Conservation (phyloP, 352 stramenopile species). For the Globisporangium lucens region DNA sequence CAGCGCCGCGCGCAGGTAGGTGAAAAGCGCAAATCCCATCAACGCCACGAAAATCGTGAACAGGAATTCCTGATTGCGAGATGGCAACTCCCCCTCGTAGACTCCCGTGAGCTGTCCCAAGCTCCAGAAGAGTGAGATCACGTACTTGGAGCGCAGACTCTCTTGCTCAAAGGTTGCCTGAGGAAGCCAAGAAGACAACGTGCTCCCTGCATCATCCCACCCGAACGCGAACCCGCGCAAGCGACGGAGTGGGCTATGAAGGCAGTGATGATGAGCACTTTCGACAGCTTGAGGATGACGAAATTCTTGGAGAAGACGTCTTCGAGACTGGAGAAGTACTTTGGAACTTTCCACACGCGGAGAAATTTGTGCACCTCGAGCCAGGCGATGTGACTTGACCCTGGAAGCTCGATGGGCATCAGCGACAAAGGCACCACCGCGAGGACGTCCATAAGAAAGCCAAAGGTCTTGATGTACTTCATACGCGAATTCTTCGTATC, state of each 20-base stretch:
- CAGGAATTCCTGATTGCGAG: slow-evolving; percentile 35
- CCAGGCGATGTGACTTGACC: slow-evolving; percentile 21
- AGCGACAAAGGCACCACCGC: slow-evolving; percentile 40
- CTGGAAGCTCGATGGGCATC: slow-evolving; percentile 13
- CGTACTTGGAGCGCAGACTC: slow-evolving; percentile 26
- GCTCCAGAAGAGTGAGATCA: slow-evolving; percentile 52
- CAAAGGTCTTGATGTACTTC: slow-evolving; percentile 50
- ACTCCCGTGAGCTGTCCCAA: slow-evolving; percentile 50
- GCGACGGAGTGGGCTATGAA: slow-evolving; percentile 46
- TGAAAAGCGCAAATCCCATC: slow-evolving; percentile 55
- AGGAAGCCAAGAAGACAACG: slow-evolving; percentile 32
- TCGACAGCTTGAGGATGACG: slow-evolving; percentile 46
- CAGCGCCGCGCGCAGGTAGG: slow-evolving; percentile 54
- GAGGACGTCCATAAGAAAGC: slow-evolving; percentile 43
- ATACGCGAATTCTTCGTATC: slow-evolving; percentile 22
- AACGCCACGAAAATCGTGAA: slow-evolving; percentile 56
- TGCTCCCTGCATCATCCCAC: slow-evolving; percentile 25
- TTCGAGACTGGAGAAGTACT: slow-evolving; percentile 42
- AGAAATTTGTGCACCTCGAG: slow-evolving; percentile 44
- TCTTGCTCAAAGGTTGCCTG: neutral
- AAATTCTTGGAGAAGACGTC: slow-evolving; percentile 59
- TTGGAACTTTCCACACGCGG: slow-evolving; percentile 30
- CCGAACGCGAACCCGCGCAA: slow-evolving; percentile 52
- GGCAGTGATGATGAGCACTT: slow-evolving; percentile 35
- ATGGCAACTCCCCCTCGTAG: slow-evolving; percentile 48